Conservation (phyloP, 305 asterid species). For the Fraxinus ornus region DNA sequence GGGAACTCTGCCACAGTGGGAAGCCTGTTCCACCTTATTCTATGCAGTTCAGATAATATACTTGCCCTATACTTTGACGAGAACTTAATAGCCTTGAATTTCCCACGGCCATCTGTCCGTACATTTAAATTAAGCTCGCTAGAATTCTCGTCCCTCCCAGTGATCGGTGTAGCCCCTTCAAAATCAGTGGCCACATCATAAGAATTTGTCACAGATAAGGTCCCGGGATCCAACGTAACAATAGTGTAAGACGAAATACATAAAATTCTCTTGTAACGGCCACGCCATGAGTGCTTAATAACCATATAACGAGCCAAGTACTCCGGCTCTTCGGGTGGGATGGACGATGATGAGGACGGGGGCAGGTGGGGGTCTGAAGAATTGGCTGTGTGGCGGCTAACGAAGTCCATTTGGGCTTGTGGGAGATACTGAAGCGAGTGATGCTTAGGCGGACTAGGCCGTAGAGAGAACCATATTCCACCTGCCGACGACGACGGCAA, state of each 20-base stretch:
- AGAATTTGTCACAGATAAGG: constrained; percentile 78
- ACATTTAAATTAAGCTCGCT: constrained; percentile 78
- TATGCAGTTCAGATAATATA: constrained; percentile 86
- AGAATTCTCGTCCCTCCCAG: constrained; percentile 76
- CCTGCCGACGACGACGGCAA: constrained; percentile 85
- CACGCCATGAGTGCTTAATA: constrained; percentile 96
- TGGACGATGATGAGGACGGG: constrained; percentile 39
- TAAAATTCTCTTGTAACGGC: constrained; percentile 86
- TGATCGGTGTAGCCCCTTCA: constrained; percentile 81
- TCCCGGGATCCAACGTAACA: constrained; percentile 80
- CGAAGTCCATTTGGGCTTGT: constrained; percentile 78
- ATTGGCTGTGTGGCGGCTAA: constrained; percentile 57
- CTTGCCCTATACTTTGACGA: constrained; percentile 83
- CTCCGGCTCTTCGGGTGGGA: constrained; percentile 80
- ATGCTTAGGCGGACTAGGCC: constrained; percentile 64
- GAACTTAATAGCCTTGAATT: constrained; percentile 79
- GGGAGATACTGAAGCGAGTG: constrained; percentile 84
- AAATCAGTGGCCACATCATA: constrained; percentile 80
- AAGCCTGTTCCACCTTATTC: constrained; percentile 77
- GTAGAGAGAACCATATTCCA: constrained; percentile 82
- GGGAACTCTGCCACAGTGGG: constrained; percentile 71
- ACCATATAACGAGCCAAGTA: constrained; percentile 83
- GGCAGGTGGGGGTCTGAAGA: constrained; percentile 36
- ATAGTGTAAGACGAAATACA: constrained; percentile 67
- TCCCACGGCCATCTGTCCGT: constrained; percentile 95